Evolutionary conservation across 2,329 filamentous ascomycete species (phyloP).

Genomic region (Gaeumannomyces sp.): DNA sequence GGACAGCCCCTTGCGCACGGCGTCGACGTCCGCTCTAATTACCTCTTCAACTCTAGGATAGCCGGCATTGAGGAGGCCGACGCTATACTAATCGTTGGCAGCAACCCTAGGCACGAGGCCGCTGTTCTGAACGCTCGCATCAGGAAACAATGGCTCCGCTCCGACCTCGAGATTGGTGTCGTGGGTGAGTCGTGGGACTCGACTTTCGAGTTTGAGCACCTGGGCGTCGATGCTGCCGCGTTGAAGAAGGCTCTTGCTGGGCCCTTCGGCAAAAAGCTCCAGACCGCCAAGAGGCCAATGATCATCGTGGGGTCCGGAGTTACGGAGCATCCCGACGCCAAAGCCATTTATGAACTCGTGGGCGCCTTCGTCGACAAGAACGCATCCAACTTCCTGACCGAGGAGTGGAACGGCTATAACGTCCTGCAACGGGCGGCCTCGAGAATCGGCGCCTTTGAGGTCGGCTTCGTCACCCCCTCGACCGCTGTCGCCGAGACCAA

Average conservation of each 20-base stretch:
- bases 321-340: slow-evolving; percentile 84
- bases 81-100: slow-evolving; percentile 84
- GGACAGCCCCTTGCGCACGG: slow-evolving; percentile 83
- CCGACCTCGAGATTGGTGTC: slow-evolving; percentile 86
- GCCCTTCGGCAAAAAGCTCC: slow-evolving; percentile 87
- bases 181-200: slow-evolving; percentile 88
- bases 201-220: slow-evolving; percentile 91
- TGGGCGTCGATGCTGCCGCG: slow-evolving; percentile 71
- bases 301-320: slow-evolving; percentile 92
- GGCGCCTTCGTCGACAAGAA: slow-evolving; percentile 92
- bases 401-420: slow-evolving; percentile 97
- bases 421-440: slow-evolving; percentile 91
- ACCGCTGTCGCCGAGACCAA: slow-evolving; percentile 73
- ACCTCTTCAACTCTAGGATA: slow-evolving; percentile 94
- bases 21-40: slow-evolving; percentile 88
- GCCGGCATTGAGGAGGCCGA: slow-evolving; percentile 92
- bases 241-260: slow-evolving; percentile 82
- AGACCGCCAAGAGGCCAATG: slow-evolving; percentile 85
- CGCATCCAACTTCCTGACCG: slow-evolving; percentile 75
- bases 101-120: slow-evolving; percentile 92
- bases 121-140: slow-evolving; percentile 94
- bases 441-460: slow-evolving; percentile 86
- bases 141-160: slow-evolving; percentile 94
- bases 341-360: slow-evolving; percentile 87
- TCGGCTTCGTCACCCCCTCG: slow-evolving; percentile 88